Evolutionary conservation across 352 stramenopile genomes (phyloP).

Genomic region (Phytopythium cucurbitacearum): DNA sequence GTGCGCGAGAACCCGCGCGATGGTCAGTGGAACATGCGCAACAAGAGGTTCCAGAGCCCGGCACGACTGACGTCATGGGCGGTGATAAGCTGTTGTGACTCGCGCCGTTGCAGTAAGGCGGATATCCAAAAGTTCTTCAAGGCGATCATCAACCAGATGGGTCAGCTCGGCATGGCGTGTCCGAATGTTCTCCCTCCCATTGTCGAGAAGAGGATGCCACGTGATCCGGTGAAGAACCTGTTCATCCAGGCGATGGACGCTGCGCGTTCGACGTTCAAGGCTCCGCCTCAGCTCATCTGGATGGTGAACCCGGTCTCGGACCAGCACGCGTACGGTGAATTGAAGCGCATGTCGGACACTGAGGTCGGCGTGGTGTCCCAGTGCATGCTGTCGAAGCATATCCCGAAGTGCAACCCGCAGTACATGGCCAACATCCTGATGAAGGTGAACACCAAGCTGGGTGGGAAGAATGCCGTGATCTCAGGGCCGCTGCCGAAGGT

Average conservation of each 20-base stretch:
- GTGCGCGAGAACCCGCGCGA: slow-evolving; percentile 38
- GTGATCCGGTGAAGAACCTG: slow-evolving; percentile 26
- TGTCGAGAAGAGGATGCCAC: slow-evolving; percentile 27
- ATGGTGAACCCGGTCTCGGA: slow-evolving; percentile 50
- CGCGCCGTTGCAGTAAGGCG: slow-evolving; percentile 18
- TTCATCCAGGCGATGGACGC: slow-evolving; percentile 36
- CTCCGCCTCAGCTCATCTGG: slow-evolving; percentile 45
- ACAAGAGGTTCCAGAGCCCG: slow-evolving; percentile 45
- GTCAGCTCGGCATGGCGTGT: slow-evolving; percentile 48
- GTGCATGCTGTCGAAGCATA: slow-evolving; percentile 72
- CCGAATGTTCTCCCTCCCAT: slow-evolving; percentile 33
- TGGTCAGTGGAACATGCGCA: slow-evolving; percentile 70
- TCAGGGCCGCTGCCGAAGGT: slow-evolving; percentile 37
- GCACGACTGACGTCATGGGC: slow-evolving; percentile 39
- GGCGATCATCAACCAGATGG: slow-evolving; percentile 46
- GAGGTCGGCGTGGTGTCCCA: slow-evolving; percentile 72
- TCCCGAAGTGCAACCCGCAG: slow-evolving; percentile 46
- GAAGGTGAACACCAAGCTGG: slow-evolving; percentile 80
- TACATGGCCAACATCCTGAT: slow-evolving; percentile 76
- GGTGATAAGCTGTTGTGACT: slow-evolving; percentile 51
- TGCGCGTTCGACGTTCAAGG: slow-evolving; percentile 23
- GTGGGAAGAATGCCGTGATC: slow-evolving; percentile 59
- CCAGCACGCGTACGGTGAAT: slow-evolving; percentile 46
- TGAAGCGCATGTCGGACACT: slow-evolving; percentile 73
- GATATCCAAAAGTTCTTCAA: slow-evolving; percentile 56